These are phyloP conservation scores for Jaenimonas drosophilae DNA, from an alignment of 208 protist genomes.

Conservation along the genomic window DNA sequence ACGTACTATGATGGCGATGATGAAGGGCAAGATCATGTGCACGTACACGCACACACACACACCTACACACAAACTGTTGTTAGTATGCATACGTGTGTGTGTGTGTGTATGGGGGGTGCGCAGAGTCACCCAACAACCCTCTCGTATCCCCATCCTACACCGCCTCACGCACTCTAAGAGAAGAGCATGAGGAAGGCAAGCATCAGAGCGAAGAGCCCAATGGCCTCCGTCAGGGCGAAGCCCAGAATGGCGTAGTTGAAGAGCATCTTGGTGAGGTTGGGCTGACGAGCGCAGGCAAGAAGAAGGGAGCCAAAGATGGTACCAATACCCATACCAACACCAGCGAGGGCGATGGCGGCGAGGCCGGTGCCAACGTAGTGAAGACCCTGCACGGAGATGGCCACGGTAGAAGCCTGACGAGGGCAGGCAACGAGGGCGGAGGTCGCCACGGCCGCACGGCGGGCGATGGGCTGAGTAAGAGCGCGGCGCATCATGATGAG, in stretches of 20 bases:
- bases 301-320: constrained; percentile 85
- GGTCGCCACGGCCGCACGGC: neutral
- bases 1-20: too few relatives aligned
- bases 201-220: constrained; percentile 88
- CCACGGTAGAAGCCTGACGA: constrained; percentile 71
- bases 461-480: neutral
- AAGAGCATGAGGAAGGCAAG: constrained; percentile 91
- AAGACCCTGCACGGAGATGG: constrained; percentile 85
- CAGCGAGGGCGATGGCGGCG: constrained; percentile 83
- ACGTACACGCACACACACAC: too few relatives aligned
- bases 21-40: too few relatives aligned
- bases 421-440: constrained; percentile 2
- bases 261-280: constrained; percentile 85
- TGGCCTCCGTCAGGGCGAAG: constrained; percentile 88
- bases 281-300: constrained; percentile 80
- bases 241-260: constrained; percentile 92
- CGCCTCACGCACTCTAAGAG: constrained; percentile 50
- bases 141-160: too few relatives aligned
- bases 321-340: constrained; percentile 87
- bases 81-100: too few relatives aligned
- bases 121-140: too few relatives aligned
- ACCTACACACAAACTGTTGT: too few relatives aligned
- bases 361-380: constrained; percentile 89
- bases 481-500: too few relatives aligned
- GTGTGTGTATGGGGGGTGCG: too few relatives aligned